phyloP scores from a whole-genome alignment of 1,284 basidiomycete species.

The Cystobasidium slooffiae region DNA sequence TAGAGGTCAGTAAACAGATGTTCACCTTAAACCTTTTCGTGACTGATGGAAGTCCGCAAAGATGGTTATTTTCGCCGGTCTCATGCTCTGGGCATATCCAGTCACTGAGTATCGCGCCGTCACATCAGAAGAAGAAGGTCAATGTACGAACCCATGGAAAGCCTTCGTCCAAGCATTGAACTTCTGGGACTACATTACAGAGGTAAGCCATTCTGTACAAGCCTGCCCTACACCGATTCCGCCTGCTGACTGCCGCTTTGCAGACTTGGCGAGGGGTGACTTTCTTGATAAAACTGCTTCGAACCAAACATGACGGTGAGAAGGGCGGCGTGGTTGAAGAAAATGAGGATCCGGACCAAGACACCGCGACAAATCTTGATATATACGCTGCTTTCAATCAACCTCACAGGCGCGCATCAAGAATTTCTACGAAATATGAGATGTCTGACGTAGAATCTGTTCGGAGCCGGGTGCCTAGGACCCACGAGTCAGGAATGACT shows the following conservation, averaged over 20 bases:
- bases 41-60: conserved; percentile 49
- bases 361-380: conserved; percentile 12
- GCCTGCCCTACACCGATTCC: conserved; percentile 48
- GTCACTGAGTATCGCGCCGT: conserved; percentile 65
- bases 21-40: not conserved
- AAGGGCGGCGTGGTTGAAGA: no score
- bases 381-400: conserved; percentile 6
- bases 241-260: conserved; percentile 52
- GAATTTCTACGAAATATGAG: conserved; percentile 6
- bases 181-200: conserved; percentile 68
- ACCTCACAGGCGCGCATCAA: not conserved
- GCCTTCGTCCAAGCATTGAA: conserved; percentile 79
- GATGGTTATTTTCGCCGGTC: conserved; percentile 78
- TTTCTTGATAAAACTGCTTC: not conserved
- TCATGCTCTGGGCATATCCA: conserved; percentile 82
- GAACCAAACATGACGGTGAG: not conserved
- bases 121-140: conserved; percentile 47
- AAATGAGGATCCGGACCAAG: conserved; percentile 56
- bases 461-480: not conserved
- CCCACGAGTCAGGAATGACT: not conserved
- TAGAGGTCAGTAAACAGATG: conserved; percentile 65
- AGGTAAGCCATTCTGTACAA: conserved; percentile 60
- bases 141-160: conserved; percentile 49
- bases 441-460: not conserved
- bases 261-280: conserved; percentile 6